phyloP scores from a whole-genome alignment of 2,329 filamentous ascomycete species.

The Arthrinium puccinioides region DNA sequence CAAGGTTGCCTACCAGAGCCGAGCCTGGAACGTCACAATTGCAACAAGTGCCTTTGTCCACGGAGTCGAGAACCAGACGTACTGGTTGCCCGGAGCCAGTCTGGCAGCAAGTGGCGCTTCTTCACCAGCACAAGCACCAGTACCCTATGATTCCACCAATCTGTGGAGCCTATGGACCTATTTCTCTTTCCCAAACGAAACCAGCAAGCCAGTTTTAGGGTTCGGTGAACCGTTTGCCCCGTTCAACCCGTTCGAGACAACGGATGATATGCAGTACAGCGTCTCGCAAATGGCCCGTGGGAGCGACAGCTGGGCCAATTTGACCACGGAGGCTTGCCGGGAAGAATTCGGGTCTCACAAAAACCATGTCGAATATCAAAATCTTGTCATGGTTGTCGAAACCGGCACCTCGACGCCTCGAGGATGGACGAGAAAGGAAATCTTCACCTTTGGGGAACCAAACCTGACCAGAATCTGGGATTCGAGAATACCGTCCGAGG shows the following conservation, averaged over 20 bases:
- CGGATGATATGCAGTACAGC: background rate
- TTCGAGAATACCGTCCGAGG: slow-evolving; percentile 9
- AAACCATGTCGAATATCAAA: background rate
- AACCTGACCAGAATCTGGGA: slow-evolving; percentile 11
- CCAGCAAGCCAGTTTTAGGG: too few species aligned
- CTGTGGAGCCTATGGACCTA: too few species aligned
- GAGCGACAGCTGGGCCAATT: background rate
- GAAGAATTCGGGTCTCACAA: background rate
- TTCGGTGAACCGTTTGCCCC: too few species aligned
- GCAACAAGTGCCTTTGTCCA: slow-evolving; percentile 5
- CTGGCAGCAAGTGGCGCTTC: background rate
- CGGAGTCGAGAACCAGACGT: background rate
- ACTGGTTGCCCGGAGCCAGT: slow-evolving; percentile 1
- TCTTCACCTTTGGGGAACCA: slow-evolving; percentile 10
- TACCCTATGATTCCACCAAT: background rate
- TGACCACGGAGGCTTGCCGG: slow-evolving; percentile 3
- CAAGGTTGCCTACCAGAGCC: background rate
- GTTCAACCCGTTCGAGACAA: too few species aligned
- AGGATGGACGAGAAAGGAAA: slow-evolving; percentile 14
- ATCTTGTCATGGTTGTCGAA: slow-evolving; percentile 3
- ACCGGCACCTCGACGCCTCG: slow-evolving; percentile 2
- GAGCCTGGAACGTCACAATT: slow-evolving; percentile 3
- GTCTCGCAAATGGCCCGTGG: background rate
- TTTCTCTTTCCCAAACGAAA: background rate
- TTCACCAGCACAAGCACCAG: background rate